Evolutionary conservation across 257 asterid genomes (phyloP).

Genomic region (Capsicum chinense): DNA sequence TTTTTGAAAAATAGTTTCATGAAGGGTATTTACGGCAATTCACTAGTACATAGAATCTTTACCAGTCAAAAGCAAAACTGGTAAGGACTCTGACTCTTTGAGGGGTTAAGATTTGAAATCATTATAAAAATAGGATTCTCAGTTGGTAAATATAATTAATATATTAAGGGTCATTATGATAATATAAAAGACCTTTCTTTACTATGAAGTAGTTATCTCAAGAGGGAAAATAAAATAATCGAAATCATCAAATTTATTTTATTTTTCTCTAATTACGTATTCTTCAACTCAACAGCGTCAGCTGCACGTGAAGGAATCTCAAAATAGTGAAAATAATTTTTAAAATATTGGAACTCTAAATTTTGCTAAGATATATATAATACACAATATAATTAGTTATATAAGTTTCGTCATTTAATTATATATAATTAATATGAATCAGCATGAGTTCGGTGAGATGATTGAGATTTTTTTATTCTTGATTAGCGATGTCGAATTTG

Average conservation of each 20-base stretch:
- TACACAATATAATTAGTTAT: neutral
- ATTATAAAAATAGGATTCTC: slow-evolving; percentile 22
- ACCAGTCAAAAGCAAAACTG: slow-evolving; percentile 56
- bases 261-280: neutral
- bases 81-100: slow-evolving; percentile 28
- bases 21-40: slow-evolving; percentile 36
- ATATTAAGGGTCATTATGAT: neutral
- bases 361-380: neutral
- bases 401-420: neutral
- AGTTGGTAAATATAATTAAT: slow-evolving; percentile 3
- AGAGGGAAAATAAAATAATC: neutral
- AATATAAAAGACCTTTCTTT: slow-evolving; percentile 17
- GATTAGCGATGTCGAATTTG: too few species aligned
- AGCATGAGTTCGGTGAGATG: neutral
- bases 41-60: slow-evolving; percentile 39
- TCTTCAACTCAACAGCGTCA: slow-evolving; percentile 17
- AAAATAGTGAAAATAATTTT: neutral
- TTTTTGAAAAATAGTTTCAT: too few species aligned
- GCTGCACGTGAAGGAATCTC: slow-evolving; percentile 27
- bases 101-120: slow-evolving; percentile 32
- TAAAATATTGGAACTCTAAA: slow-evolving; percentile 1
- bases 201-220: slow-evolving; percentile 1
- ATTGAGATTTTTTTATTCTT: too few species aligned
- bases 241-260: neutral
- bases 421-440: too few species aligned